phyloP scores from a whole-genome alignment of 768 basidiomycete genomes.

The Suillus spraguei region DNA sequence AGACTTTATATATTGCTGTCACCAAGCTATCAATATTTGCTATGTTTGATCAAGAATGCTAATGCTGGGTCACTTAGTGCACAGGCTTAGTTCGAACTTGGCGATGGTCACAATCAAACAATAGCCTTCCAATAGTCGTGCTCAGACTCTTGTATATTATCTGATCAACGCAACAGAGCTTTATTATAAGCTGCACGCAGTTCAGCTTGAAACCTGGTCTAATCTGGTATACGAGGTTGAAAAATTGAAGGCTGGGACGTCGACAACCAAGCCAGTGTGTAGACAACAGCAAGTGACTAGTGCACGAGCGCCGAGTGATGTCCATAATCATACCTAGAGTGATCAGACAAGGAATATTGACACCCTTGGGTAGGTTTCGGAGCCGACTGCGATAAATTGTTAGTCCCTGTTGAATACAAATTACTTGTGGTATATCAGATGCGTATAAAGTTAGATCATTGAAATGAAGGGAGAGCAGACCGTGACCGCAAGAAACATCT shows the following conservation, averaged over 20 bases:
- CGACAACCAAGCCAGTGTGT: not conserved
- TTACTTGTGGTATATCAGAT: conserved; percentile 6
- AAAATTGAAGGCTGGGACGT: not conserved
- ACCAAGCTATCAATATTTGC: not conserved
- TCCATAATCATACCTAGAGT: not conserved
- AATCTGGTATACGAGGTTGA: not conserved
- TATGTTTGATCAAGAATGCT: not conserved
- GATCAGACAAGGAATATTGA: not conserved
- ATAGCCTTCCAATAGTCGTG: not conserved
- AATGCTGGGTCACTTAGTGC: not conserved
- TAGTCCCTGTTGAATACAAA: not conserved
- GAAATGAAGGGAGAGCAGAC: not conserved
- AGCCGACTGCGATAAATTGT: not conserved
- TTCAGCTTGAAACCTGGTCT: not conserved
- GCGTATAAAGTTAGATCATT: not conserved
- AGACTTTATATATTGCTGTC: not conserved
- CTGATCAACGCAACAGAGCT: not conserved
- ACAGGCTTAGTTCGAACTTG: not conserved
- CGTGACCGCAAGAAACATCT: not conserved
- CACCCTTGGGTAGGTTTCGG: not conserved
- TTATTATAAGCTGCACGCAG: not conserved
- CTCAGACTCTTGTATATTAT: not conserved
- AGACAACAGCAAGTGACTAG: not conserved
- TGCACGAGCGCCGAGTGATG: not conserved
- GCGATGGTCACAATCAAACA: not conserved